Evolutionary conservation across 1,284 basidiomycete species (phyloP).

Genomic region (Tranzscheliella williamsii): DNA sequence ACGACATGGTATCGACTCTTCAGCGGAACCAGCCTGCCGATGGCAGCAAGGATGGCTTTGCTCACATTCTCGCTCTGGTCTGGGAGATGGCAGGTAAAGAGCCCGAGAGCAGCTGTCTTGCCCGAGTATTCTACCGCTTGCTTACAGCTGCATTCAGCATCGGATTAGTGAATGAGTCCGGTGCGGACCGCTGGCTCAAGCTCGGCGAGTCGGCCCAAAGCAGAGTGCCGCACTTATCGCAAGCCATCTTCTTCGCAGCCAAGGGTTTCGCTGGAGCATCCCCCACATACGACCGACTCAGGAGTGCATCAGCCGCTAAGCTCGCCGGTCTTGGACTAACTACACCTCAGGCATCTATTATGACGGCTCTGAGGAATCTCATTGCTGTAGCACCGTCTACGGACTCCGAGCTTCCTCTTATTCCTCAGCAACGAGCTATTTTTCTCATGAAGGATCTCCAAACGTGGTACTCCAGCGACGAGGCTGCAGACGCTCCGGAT

Average conservation of each 20-base stretch:
- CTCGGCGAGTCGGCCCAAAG: slow-evolving; percentile 30
- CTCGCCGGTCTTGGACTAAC: slow-evolving; percentile 72
- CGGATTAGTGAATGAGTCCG: slow-evolving; percentile 38
- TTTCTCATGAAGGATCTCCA: slow-evolving; percentile 86
- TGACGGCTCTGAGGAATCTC: slow-evolving; percentile 73
- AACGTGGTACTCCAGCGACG: slow-evolving; percentile 76
- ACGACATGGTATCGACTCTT: slow-evolving; percentile 16
- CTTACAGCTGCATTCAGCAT: slow-evolving; percentile 49
- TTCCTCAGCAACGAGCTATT: slow-evolving; percentile 79
- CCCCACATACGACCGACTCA: slow-evolving; percentile 75
- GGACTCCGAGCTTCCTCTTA: slow-evolving; percentile 78
- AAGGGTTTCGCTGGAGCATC: slow-evolving; percentile 36
- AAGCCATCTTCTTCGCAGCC: slow-evolving; percentile 31
- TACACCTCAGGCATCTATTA: slow-evolving; percentile 72
- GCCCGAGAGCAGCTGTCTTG: slow-evolving; percentile 17
- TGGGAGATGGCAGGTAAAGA: slow-evolving; percentile 17
- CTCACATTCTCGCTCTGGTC: slow-evolving; percentile 16
- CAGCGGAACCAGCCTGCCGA: slow-evolving; percentile 19
- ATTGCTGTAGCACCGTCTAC: slow-evolving; percentile 75
- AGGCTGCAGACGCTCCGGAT: slow-evolving; percentile 66
- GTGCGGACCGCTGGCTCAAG: slow-evolving; percentile 51
- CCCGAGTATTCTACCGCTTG: slow-evolving; percentile 49
- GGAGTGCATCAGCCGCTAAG: slow-evolving; percentile 84
- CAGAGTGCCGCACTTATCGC: slow-evolving; percentile 12
- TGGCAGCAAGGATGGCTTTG: slow-evolving; percentile 15